Conservation (phyloP, 2,329 filamentous ascomycete species). For the Neonectria coccinea region DNA sequence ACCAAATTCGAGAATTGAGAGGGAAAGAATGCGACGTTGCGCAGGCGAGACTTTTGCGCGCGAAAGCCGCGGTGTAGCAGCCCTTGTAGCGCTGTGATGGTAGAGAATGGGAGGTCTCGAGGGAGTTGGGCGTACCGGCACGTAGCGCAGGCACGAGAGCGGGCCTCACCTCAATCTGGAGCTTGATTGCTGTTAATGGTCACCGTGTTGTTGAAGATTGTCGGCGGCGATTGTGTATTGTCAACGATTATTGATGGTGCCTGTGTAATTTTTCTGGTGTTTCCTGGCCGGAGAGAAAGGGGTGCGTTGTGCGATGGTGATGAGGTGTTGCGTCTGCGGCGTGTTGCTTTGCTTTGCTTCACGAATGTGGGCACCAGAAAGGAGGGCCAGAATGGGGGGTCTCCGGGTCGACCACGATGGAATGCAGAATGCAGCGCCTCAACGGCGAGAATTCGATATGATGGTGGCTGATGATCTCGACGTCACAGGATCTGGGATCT, state of each 20-base stretch:
- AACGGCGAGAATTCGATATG: constrained; percentile 25
- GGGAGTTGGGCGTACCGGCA: constrained; percentile 28
- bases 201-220: constrained; percentile 28
- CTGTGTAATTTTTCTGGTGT: constrained; percentile 20
- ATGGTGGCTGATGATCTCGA: constrained; percentile 23
- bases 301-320: constrained; percentile 2
- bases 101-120: constrained; percentile 9
- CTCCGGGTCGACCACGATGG: constrained; percentile 39
- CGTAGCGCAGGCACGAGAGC: constrained; percentile 41
- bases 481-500: constrained; percentile 28
- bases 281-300: constrained; percentile 7
- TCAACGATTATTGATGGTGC: constrained; percentile 1
- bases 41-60: neutral
- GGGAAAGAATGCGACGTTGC: constrained; percentile 9
- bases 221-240: constrained; percentile 27
- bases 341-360: constrained; percentile 19
- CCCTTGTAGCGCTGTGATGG: neutral
- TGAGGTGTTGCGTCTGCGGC: constrained; percentile 26
- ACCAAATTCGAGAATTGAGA: constrained; percentile 20
- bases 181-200: constrained; percentile 39
- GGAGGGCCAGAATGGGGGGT: constrained; percentile 32
- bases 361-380: constrained; percentile 14
- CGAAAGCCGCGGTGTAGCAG: neutral
- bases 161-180: constrained; percentile 41
- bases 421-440: constrained; percentile 44